Conservation (phyloP, 2,329 filamentous ascomycete genomes). For the Geosmithia putterillii region DNA sequence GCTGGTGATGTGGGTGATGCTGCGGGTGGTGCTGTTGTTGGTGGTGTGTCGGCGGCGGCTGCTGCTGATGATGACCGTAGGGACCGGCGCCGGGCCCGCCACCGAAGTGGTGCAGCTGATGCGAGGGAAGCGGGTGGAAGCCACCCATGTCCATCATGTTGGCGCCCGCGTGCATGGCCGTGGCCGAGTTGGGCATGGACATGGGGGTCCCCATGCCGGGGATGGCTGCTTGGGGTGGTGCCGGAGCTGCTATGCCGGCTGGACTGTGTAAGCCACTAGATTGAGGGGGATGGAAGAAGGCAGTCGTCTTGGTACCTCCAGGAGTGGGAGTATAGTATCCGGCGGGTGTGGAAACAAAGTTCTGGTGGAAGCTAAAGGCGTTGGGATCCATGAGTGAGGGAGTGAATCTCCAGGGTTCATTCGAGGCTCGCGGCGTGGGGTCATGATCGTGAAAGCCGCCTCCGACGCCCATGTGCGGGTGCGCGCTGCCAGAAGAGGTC, state of each 20-base stretch:
- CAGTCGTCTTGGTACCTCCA: conserved; percentile 56
- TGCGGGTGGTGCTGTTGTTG: not conserved
- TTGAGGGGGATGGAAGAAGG: conserved; percentile 59
- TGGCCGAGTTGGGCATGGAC: conserved; percentile 61
- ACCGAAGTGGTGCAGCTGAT: conserved; percentile 57
- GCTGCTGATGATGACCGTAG: conserved; percentile 44
- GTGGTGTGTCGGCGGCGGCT: conserved; percentile 30
- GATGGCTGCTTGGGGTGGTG: conserved; percentile 24
- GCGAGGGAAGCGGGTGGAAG: conserved; percentile 51
- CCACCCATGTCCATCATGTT: conserved; percentile 52
- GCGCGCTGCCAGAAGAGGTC: too few species aligned
- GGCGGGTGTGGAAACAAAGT: conserved; percentile 66
- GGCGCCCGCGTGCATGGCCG: conserved; percentile 46
- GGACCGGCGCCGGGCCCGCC: too few species aligned
- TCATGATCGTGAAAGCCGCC: conserved; percentile 54
- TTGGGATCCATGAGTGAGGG: conserved; percentile 80
- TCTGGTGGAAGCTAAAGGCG: conserved; percentile 64
- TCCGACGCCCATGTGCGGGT: conserved; percentile 9
- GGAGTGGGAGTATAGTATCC: conserved; percentile 85
- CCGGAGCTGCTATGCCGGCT: conserved; percentile 20
- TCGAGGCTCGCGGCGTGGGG: conserved; percentile 66
- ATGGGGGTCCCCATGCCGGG: conserved; percentile 71
- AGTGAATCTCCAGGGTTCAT: conserved; percentile 79
- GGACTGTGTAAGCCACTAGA: conserved; percentile 83
- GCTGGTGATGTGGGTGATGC: conserved; percentile 23